These are phyloP conservation scores for Colletotrichum sidae DNA, from an alignment of 2,329 filamentous ascomycete species.

Conservation along the genomic window DNA sequence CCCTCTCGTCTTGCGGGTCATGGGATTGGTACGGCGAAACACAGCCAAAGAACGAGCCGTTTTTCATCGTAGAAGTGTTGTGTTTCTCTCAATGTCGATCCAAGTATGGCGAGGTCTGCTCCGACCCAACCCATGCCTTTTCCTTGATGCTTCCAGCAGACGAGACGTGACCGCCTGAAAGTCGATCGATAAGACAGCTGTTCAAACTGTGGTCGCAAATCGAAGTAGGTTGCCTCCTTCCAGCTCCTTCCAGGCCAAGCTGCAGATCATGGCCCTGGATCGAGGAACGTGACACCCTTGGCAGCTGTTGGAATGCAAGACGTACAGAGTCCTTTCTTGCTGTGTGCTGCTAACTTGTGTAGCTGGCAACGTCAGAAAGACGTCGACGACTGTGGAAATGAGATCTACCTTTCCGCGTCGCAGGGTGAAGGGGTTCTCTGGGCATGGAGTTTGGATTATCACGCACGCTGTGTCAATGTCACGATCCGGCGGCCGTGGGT, in stretches of 20 bases:
- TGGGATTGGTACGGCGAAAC: conserved; percentile 12
- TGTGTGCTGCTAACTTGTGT: not conserved
- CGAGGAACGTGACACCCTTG: conserved; percentile 23
- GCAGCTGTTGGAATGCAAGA: not conserved
- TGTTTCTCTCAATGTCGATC: no score
- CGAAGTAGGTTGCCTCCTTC: not conserved
- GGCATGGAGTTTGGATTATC: conserved; percentile 22
- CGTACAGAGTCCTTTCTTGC: not conserved
- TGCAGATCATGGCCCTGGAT: conserved; percentile 25
- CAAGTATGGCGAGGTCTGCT: no score
- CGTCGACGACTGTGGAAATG: conserved; percentile 23
- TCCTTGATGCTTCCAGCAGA: no score
- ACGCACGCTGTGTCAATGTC: conserved; percentile 10
- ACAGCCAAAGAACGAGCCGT: not conserved
- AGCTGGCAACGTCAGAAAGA: conserved; percentile 25
- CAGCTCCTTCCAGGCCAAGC: not conserved
- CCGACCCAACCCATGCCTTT: no score
- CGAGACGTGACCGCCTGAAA: no score
- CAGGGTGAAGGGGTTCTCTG: not conserved
- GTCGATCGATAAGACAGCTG: no score
- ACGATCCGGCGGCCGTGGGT: not conserved
- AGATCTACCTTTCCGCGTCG: conserved; percentile 27
- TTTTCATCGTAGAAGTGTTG: no score
- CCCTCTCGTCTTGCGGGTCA: conserved; percentile 3
- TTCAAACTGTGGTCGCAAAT: not conserved